phyloP scores from a whole-genome alignment of 2,329 filamentous ascomycete genomes.

The Thielaviopsis populi region DNA sequence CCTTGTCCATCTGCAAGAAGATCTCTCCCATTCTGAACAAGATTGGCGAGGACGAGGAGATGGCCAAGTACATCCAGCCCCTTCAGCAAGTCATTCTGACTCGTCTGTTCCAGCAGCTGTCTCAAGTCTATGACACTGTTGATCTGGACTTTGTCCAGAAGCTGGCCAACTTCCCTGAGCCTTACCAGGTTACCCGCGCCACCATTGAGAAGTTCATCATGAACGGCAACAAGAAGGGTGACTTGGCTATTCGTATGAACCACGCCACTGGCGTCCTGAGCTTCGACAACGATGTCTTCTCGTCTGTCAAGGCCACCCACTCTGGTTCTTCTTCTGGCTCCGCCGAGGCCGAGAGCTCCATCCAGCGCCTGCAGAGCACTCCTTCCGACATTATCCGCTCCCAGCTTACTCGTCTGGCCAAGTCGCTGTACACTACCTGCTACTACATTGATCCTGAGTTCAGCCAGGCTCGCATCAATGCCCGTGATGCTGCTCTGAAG shows the following conservation, averaged over 20 bases:
- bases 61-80: slow-evolving; percentile 92
- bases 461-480: slow-evolving; percentile 64
- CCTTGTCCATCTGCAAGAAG: slow-evolving; percentile 96
- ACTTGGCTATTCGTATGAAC: slow-evolving; percentile 88
- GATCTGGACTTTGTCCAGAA: slow-evolving; percentile 86
- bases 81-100: slow-evolving; percentile 98
- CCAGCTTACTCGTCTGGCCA: slow-evolving; percentile 80
- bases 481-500: slow-evolving; percentile 63
- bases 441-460: slow-evolving; percentile 89
- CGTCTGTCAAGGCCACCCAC: slow-evolving; percentile 83
- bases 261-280: slow-evolving; percentile 89
- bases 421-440: slow-evolving; percentile 81
- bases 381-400: slow-evolving; percentile 95
- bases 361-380: slow-evolving; percentile 93
- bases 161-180: slow-evolving; percentile 88
- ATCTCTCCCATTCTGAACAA: slow-evolving; percentile 90
- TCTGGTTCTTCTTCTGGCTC: slow-evolving; percentile 72
- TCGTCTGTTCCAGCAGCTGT: slow-evolving; percentile 94
- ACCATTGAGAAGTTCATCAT: slow-evolving; percentile 99
- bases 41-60: slow-evolving; percentile 85
- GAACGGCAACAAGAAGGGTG: slow-evolving; percentile 99
- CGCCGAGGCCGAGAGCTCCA: slow-evolving; percentile 71
- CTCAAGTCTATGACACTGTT: slow-evolving; percentile 96
- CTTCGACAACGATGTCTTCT: slow-evolving; percentile 97
- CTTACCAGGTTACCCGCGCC: slow-evolving; percentile 78